These are phyloP conservation scores for Mycoemilia scoparia DNA, from an alignment of 192 early-diverging fungal species.

Conservation along the genomic window DNA sequence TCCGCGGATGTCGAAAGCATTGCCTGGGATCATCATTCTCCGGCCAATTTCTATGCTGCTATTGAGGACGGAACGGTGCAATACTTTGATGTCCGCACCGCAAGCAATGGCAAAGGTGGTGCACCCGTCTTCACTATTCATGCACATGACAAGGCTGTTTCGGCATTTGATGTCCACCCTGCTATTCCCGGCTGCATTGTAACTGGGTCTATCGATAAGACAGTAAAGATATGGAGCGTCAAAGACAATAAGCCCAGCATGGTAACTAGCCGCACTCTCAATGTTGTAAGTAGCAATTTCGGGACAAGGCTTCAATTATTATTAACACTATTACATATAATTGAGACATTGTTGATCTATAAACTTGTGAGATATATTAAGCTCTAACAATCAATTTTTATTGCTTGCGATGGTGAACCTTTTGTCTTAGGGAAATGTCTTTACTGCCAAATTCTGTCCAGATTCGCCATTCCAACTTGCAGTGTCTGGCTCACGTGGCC, in stretches of 20 bases:
- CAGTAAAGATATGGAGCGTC: constrained; percentile 87
- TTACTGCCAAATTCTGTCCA: constrained; percentile 68
- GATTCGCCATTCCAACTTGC: constrained; percentile 84
- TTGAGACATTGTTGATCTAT: no score
- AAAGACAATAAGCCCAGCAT: constrained; percentile 50
- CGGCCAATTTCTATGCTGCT: constrained; percentile 59
- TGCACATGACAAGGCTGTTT: constrained; percentile 83
- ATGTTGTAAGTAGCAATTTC: constrained; percentile 34
- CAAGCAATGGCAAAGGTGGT: constrained; percentile 7
- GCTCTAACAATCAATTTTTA: no score
- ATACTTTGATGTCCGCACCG: constrained; percentile 66
- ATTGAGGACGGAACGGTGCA: constrained; percentile 84
- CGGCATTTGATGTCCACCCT: constrained; percentile 70
- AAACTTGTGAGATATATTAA: no score
- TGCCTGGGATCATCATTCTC: constrained; percentile 77
- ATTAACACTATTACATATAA: no score
- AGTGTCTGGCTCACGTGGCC: constrained; percentile 74
- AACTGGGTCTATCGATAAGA: constrained; percentile 79
- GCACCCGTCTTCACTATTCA: constrained; percentile 69
- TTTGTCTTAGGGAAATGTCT: no score
- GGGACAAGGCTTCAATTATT: no score
- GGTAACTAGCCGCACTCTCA: constrained; percentile 75
- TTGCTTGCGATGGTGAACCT: no score
- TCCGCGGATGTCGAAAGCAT: constrained; percentile 78
- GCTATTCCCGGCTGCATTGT: constrained; percentile 64